Conservation (phyloP, 2,329 filamentous ascomycete genomes). For the Curvularia hawaiiensis region DNA sequence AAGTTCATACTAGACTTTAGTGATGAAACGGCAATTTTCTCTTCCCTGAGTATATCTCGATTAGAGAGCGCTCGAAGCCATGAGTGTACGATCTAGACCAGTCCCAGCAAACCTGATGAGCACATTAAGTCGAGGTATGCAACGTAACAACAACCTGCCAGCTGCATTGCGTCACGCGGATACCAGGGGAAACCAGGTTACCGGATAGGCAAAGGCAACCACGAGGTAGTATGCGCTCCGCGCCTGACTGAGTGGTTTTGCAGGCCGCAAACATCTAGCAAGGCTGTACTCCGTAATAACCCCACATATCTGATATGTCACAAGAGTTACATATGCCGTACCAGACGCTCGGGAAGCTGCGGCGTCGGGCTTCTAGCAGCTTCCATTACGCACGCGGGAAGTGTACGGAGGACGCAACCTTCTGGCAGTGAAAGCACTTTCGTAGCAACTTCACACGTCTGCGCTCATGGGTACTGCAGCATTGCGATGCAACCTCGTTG, state of each 20-base stretch:
- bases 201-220: slow-evolving; percentile 1
- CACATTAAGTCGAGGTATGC: neutral
- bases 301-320: slow-evolving; percentile 4
- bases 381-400: neutral
- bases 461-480: slow-evolving; percentile 15
- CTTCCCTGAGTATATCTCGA: neutral
- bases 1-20: neutral
- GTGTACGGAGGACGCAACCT: neutral
- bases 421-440: neutral
- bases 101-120: neutral
- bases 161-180: neutral
- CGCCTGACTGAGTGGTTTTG: neutral
- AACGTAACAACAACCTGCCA: neutral
- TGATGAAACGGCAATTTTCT: neutral
- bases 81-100: too few relatives aligned
- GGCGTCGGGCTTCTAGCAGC: neutral
- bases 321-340: neutral
- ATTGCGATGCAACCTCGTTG: slow-evolving; percentile 27
- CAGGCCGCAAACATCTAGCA: neutral
- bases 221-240: neutral
- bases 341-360: neutral
- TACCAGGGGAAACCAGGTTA: neutral
- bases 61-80: too few relatives aligned
- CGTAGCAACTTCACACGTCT: slow-evolving; percentile 16
- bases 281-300: neutral